Conservation (phyloP, 83 land plant species). For the Diphasiastrum complanatum region DNA sequence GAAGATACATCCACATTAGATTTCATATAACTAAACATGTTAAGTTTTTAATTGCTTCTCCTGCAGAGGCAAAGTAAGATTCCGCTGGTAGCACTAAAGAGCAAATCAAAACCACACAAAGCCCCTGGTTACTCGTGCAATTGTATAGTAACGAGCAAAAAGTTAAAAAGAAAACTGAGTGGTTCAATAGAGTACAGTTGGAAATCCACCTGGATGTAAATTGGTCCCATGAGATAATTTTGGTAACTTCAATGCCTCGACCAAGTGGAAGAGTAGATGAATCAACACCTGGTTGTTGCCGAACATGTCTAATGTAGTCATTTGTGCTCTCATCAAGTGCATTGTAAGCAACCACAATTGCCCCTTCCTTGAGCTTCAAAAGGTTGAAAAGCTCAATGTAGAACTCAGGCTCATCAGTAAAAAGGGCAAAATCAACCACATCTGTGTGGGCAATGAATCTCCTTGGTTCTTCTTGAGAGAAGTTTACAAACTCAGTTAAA, state of each 20-base stretch:
- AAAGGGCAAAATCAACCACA: constrained; percentile 31
- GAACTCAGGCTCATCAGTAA: constrained; percentile 29
- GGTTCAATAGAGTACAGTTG: too few species aligned
- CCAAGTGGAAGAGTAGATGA: constrained; percentile 39
- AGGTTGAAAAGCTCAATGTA: constrained; percentile 37
- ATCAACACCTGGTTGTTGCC: constrained; percentile 38
- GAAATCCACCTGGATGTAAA: constrained; percentile 34
- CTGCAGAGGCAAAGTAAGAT: too few species aligned
- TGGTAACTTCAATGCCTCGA: constrained; percentile 43
- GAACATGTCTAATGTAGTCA: constrained; percentile 41
- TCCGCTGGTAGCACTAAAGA: too few species aligned
- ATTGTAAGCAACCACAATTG: constrained; percentile 41
- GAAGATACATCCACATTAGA: too few species aligned
- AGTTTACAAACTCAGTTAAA: constrained; percentile 31
- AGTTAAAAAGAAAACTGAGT: too few species aligned
- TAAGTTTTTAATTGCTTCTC: too few species aligned
- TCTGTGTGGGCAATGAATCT: constrained; percentile 23
- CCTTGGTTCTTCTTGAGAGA: constrained; percentile 28
- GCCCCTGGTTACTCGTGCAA: too few species aligned
- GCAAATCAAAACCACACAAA: too few species aligned
- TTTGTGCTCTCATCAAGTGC: constrained; percentile 37
- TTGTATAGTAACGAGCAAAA: too few species aligned
- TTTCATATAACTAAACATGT: too few species aligned
- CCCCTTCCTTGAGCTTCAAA: constrained; percentile 30
- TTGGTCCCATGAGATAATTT: constrained; percentile 31